phyloP scores from a whole-genome alignment of 768 basidiomycete genomes.

The Auricularia cornea region DNA sequence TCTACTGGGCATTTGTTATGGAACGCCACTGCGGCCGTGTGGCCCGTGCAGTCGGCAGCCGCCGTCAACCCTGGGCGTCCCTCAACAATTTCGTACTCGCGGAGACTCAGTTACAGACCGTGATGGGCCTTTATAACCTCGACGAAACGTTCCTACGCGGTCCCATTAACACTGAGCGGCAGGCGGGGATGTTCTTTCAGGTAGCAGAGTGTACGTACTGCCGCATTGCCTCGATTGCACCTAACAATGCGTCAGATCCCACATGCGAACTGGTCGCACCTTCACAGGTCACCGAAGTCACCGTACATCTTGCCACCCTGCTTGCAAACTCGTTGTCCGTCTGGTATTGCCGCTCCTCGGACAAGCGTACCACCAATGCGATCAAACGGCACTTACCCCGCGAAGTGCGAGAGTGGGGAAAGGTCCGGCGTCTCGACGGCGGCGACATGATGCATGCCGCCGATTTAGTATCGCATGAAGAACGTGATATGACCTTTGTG shows the following conservation, averaged over 20 bases:
- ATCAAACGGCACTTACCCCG: not conserved
- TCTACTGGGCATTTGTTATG: slow-evolving; percentile 21
- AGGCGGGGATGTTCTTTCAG: not conserved
- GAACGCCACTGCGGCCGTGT: slow-evolving; percentile 19
- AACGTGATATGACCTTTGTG: not conserved
- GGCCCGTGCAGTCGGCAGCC: slow-evolving; percentile 15
- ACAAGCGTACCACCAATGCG: not conserved
- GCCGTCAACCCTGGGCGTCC: slow-evolving; percentile 21
- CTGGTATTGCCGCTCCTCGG: not conserved
- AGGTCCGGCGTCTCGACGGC: slow-evolving; percentile 17
- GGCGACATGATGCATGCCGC: slow-evolving; percentile 18
- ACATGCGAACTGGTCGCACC: not conserved
- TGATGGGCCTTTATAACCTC: slow-evolving; percentile 21
- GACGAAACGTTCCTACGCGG: not conserved
- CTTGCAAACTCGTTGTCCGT: not conserved
- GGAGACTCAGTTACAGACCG: slow-evolving; percentile 19
- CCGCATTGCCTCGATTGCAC: not conserved
- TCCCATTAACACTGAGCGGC: not conserved
- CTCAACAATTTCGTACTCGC: slow-evolving; percentile 20
- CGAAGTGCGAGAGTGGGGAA: slow-evolving; percentile 13
- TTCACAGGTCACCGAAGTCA: not conserved
- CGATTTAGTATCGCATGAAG: not conserved
- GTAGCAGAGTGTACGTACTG: not conserved
- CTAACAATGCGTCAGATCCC: not conserved
- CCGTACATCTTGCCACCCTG: not conserved